Evolutionary conservation across 2,329 filamentous ascomycete genomes (phyloP).

Genomic region (Macroventuria anomochaeta): DNA sequence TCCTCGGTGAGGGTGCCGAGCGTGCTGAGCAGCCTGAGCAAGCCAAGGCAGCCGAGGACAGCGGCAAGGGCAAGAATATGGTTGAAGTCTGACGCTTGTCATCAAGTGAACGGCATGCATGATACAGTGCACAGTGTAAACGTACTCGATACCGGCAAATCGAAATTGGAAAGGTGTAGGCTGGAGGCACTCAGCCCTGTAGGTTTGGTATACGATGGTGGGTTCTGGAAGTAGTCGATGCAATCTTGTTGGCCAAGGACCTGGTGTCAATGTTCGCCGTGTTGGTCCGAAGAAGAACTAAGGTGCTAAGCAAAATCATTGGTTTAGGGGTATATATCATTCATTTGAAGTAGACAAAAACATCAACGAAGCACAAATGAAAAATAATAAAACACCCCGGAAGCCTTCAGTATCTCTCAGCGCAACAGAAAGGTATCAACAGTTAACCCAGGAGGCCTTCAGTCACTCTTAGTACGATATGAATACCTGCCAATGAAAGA

Average conservation of each 20-base stretch:
- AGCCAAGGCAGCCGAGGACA: not conserved
- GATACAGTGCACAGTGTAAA: too few species aligned
- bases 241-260: not conserved
- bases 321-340: not conserved
- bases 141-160: too few species aligned
- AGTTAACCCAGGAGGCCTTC: too few species aligned
- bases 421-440: too few species aligned
- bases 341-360: not conserved
- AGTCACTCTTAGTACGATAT: too few species aligned
- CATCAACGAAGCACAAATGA: not conserved
- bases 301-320: not conserved
- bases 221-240: not conserved
- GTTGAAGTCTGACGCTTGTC: not conserved
- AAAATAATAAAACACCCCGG: too few species aligned
- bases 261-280: not conserved
- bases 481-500: too few species aligned
- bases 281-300: too few species aligned
- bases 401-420: too few species aligned
- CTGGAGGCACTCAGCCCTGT: too few species aligned
- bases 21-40: conserved; percentile 11
- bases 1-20: conserved; percentile 12
- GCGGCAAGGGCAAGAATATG: conserved; percentile 1
- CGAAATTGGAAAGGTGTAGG: too few species aligned
- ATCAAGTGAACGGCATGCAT: not conserved
- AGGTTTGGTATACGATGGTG: too few species aligned